Conservation (phyloP, 495 filamentous ascomycete species). For the Massariosphaeria phaeospora region DNA sequence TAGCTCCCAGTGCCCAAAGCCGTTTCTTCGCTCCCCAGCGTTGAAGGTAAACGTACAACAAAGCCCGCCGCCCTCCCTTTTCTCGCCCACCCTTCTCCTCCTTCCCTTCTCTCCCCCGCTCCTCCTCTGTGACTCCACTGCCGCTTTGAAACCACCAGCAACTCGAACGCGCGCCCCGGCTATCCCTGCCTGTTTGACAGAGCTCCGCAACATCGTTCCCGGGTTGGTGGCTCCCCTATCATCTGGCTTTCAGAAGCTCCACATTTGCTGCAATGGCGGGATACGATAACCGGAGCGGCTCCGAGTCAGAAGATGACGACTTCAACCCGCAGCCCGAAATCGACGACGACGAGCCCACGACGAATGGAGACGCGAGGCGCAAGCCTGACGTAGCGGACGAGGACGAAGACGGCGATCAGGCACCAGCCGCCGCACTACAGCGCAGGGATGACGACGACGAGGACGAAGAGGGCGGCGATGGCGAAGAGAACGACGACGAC, state of each 20-base stretch:
- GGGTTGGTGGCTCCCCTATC: neutral
- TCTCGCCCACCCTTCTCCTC: neutral
- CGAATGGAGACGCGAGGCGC: neutral
- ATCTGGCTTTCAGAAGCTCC: neutral
- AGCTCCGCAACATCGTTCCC: neutral
- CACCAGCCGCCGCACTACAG: neutral
- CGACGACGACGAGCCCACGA: slow-evolving; percentile 48
- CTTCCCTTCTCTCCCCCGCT: neutral
- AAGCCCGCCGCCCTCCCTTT: neutral
- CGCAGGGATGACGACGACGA: slow-evolving; percentile 34
- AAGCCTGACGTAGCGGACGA: slow-evolving; percentile 39
- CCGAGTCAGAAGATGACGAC: slow-evolving; percentile 75
- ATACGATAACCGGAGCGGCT: slow-evolving; percentile 51
- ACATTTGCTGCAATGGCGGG: slow-evolving; percentile 20
- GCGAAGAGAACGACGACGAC: slow-evolving; percentile 31
- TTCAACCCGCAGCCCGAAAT: slow-evolving; percentile 71
- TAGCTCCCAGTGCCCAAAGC: neutral
- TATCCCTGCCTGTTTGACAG: neutral
- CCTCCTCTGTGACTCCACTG: neutral
- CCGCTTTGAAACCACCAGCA: neutral
- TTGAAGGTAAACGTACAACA: neutral
- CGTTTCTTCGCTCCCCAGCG: neutral
- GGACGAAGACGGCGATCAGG: slow-evolving; percentile 49
- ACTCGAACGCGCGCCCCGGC: neutral
- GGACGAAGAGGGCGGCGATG: slow-evolving; percentile 37